phyloP scores from a whole-genome alignment of 176 grass and related monocot species.

The Alopecurus myosuroides region DNA sequence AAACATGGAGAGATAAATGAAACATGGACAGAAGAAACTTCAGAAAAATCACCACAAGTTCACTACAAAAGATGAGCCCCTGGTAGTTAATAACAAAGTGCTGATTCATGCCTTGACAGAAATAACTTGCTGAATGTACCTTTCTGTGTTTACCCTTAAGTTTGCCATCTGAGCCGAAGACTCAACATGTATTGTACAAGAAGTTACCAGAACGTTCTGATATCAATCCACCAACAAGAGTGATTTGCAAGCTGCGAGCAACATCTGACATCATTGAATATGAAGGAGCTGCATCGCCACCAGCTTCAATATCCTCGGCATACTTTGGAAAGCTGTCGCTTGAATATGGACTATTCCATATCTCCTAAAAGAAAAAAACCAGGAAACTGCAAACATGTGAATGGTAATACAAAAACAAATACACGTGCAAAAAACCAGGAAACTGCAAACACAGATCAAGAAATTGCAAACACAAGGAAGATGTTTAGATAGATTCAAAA shows the following conservation, averaged over 20 bases:
- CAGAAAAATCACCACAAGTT: slow-evolving; percentile 86
- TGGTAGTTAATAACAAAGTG: slow-evolving; percentile 25
- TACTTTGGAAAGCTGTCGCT: slow-evolving; percentile 89
- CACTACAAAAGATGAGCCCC: slow-evolving; percentile 39
- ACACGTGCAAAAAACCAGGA: too few relatives aligned
- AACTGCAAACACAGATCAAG: too few relatives aligned
- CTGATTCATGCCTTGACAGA: background rate
- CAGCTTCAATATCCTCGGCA: slow-evolving; percentile 89
- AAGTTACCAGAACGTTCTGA: slow-evolving; percentile 65
- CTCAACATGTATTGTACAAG: slow-evolving; percentile 87
- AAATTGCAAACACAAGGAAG: too few relatives aligned
- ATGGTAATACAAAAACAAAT: background rate
- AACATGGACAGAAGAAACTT: slow-evolving; percentile 96
- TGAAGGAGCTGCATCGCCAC: slow-evolving; percentile 72
- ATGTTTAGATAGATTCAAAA: too few relatives aligned
- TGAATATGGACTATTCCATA: slow-evolving; percentile 95
- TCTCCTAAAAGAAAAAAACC: slow-evolving; percentile 58
- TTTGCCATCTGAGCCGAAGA: slow-evolving; percentile 87
- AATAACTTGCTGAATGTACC: slow-evolving; percentile 24
- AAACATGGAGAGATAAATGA: slow-evolving; percentile 91
- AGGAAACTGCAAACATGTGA: background rate
- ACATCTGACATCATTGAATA: slow-evolving; percentile 84
- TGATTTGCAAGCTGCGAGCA: slow-evolving; percentile 61
- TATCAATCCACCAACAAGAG: slow-evolving; percentile 95
- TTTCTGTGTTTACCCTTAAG: slow-evolving; percentile 96